Evolutionary conservation across 176 grass and related monocot species (phyloP), one percentile per base, ranked within the genome.

Genomic region (Oryza longistaminata): DNA sequence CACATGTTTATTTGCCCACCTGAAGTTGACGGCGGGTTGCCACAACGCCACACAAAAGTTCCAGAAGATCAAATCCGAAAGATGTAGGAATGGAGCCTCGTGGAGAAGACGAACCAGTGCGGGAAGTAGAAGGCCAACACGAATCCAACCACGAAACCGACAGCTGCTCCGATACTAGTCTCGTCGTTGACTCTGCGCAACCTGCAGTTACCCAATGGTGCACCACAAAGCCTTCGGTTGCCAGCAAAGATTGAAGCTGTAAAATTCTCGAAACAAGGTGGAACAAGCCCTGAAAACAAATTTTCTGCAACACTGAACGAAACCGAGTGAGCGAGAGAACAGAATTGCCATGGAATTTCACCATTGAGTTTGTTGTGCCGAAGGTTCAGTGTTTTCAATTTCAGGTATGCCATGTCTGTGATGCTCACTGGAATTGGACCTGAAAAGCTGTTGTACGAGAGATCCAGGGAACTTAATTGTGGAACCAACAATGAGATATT

Each of bases 341-440:
- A 1, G 11, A 86, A 39, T 21, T 60, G 11, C 8, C 0, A 0
- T 5, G 65, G 83, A 46, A 95, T 85, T 9, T 27, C 16, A 13
- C 90, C 83, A 12, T 5, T 73, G 44, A 95, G 24, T 5, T 42
- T 73, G 33, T 90, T 95, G 25, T 88, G 37, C 73, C 88, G 39
- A 25, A 92, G 75, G n/a, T 82, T 87, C 40, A 95, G 76, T 0
- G 1, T 0, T 27, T 27, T 27, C 27, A 27, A 27, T 33, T 85
- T 79, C 31, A 90, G 39, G 39, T 48, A 48, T 14, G 45, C 5
- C 50, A 53, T 53, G 0, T 19, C 4, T 53, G 3, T 6, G 50
- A 53, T 15, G 6, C 3, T 53, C 15, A 19, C 15, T 53, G 50
- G 50, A 3, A 53, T 53, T 53, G 50, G 50, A 53, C 50, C 50